Evolutionary conservation across 495 filamentous ascomycete species (phyloP).

Genomic region (Hypoxylon rickii): DNA sequence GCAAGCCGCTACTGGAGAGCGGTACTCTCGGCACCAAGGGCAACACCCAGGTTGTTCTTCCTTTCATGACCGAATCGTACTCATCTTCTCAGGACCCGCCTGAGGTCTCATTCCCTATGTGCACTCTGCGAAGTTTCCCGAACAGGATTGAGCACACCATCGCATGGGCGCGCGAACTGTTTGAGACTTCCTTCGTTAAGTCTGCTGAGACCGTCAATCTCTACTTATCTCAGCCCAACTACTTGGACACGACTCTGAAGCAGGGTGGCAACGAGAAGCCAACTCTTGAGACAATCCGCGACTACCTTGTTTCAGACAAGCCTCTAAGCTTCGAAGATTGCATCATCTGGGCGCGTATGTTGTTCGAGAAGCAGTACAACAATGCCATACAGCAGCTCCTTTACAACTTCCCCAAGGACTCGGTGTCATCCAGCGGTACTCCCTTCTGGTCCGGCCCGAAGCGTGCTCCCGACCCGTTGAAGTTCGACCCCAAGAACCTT

Average conservation of each 20-base stretch:
- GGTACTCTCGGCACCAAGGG: conserved; percentile 98
- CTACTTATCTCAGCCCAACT: conserved; percentile 90
- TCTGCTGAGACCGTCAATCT: conserved; percentile 94
- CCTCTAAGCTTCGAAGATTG: conserved; percentile 94
- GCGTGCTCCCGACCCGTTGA: conserved; percentile 89
- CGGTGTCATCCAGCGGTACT: conserved; percentile 81
- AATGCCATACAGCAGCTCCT: conserved; percentile 96
- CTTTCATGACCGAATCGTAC: conserved; percentile 92
- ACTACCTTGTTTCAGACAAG: conserved; percentile 91
- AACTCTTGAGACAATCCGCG: conserved; percentile 85
- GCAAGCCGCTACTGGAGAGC: conserved; percentile 93
- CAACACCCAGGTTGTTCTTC: conserved; percentile 94
- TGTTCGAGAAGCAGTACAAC: conserved; percentile 97
- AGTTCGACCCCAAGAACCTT: conserved; percentile 80
- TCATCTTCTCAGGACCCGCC: conserved; percentile 98
- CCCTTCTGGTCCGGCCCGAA: conserved; percentile 99
- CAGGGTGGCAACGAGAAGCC: conserved; percentile 96
- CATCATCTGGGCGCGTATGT: conserved; percentile 86
- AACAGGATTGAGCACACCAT: conserved; percentile 99
- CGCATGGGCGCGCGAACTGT: conserved; percentile 94
- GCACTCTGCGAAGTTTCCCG: conserved; percentile 95
- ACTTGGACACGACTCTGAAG: conserved; percentile 86
- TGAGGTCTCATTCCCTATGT: conserved; percentile 99
- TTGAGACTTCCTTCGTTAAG: conserved; percentile 91
- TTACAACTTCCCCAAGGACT: conserved; percentile 97